Base-by-base conservation (phyloP, 1,284 basidiomycete species). In the Cutaneotrichosporon mucoides region DNA sequence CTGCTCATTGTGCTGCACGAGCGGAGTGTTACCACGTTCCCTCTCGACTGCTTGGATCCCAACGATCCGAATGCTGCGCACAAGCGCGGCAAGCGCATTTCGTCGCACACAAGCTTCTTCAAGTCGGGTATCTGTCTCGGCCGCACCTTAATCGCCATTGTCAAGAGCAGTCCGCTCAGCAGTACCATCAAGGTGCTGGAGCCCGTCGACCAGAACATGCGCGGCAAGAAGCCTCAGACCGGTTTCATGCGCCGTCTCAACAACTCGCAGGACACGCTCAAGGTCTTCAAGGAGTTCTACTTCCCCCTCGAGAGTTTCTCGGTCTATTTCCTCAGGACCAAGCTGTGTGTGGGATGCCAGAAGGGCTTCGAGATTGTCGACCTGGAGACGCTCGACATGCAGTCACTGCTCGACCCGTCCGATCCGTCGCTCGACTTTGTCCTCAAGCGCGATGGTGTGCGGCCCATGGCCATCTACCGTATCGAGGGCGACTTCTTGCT, bases 331-430 rank as follows among this genome's bases (percentile, higher is more conserved):
- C 84, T 99, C 69, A 97, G 96, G 82, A 97, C 94, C 56, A 92
- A 90, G 80, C 85, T 99, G 60, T 99, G 96, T 73, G 90, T 99
- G 11, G 96, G 95, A 1, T 96, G 93, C 73, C 92, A 93, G 12
- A 90, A 93, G 73, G 96, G 96, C n/a, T 99, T 99, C 75, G 96
- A 99, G 80, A 98, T 99, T 68, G 93, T 99, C 66, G 96, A 99
- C 77, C 84, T 98, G 52, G 94, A 98, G 63, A 96, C 89, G 57
- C 82, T 99, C 75, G 96, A 99, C 77, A 98, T 94, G 51, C 95
- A 99, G 79, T 92, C 92, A 7, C 77, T 99, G 63, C 82, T 99
- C 57, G 96, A 99, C 77, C 96, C 96, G 1, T 86, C 88, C 6
- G 96, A 99, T 74, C 83, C 85, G 53, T 89, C 87, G 6, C 84